phyloP scores from a whole-genome alignment of 73 alveolate genomes.

The Vitrella brassicaformis region DNA sequence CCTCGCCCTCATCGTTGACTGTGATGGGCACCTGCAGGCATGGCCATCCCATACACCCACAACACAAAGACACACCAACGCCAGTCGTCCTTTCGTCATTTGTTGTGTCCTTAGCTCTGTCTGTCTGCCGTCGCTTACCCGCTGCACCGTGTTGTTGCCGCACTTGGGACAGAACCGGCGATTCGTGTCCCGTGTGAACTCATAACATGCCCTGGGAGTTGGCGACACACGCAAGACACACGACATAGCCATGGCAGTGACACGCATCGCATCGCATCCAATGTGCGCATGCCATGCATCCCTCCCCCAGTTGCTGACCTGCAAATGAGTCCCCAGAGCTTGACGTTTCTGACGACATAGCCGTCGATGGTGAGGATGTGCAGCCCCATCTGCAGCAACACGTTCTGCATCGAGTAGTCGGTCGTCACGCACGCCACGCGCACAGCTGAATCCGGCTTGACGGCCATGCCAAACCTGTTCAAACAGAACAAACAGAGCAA shows the following conservation, averaged over 20 bases:
- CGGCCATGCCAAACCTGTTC: conserved; percentile 1
- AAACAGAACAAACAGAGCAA: too few relatives aligned
- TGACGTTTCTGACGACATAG: conserved; percentile 22
- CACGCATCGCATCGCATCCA: too few relatives aligned
- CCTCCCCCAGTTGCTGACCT: too few relatives aligned
- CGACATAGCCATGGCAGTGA: too few relatives aligned
- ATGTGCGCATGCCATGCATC: too few relatives aligned
- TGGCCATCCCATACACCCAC: too few relatives aligned
- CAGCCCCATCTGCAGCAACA: conserved; percentile 42
- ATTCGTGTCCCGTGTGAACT: not conserved
- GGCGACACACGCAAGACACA: too few relatives aligned
- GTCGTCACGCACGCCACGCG: conserved; percentile 39
- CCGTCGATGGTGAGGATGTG: conserved; percentile 47
- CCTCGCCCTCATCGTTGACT: not conserved
- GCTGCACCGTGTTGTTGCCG: not conserved
- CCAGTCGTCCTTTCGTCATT: too few relatives aligned
- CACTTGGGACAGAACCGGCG: not conserved
- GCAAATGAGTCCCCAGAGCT: conserved; percentile 38
- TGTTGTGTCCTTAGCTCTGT: too few relatives aligned
- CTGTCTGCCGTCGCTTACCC: too few relatives aligned
- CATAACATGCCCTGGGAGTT: conserved; percentile 41
- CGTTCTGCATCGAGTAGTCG: conserved; percentile 58
- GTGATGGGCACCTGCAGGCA: not conserved
- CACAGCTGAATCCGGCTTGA: not conserved
- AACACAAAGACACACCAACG: too few relatives aligned